A percentile compares a stretch with the other conserved stretches of the same genome.
Conservation (phyloP, 1,284 basidiomycete genomes). For the Cutaneotrichosporon spelunceum region DNA sequence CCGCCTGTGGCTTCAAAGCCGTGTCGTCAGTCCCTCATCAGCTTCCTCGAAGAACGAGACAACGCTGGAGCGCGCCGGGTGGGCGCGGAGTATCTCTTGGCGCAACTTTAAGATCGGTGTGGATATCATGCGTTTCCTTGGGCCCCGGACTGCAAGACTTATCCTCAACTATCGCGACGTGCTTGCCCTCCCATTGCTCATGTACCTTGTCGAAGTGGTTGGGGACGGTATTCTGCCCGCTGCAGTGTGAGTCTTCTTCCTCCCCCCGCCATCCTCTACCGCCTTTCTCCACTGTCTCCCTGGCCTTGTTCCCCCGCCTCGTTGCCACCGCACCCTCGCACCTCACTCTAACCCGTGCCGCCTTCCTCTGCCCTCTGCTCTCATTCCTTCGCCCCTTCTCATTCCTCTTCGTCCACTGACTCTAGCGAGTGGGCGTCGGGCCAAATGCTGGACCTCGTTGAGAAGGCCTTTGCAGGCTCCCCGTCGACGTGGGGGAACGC, state of each 20-base stretch:
- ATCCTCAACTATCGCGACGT: neutral
- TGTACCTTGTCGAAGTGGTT: neutral
- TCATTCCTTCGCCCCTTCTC: too few species aligned
- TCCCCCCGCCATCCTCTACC: neutral
- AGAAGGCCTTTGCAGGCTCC: slow-evolving; percentile 4
- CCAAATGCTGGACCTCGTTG: slow-evolving; percentile 13
- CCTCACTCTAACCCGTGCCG: neutral
- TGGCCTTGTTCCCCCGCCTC: neutral
- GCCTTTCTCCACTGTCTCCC: neutral
- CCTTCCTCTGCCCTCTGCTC: too few species aligned
- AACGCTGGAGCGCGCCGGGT: neutral
- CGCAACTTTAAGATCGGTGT: slow-evolving; percentile 9
- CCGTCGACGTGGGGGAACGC: slow-evolving; percentile 6
- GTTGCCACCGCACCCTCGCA: neutral
- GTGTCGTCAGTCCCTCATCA: neutral
- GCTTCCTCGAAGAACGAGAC: neutral
- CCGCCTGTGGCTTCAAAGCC: slow-evolving; percentile 56
- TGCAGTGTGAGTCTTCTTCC: neutral
- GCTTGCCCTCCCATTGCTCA: neutral
- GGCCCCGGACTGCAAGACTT: neutral
- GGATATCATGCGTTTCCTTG: slow-evolving; percentile 6
- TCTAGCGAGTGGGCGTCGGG: slow-evolving; percentile 8
- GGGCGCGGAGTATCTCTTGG: neutral
- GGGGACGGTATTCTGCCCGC: slow-evolving; percentile 3
- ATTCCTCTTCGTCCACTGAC: neutral